Evolutionary conservation across 1,139 yeast genomes (phyloP), one percentile per base, ranked within the genome.

Genomic region (Nadsonia commutata): DNA sequence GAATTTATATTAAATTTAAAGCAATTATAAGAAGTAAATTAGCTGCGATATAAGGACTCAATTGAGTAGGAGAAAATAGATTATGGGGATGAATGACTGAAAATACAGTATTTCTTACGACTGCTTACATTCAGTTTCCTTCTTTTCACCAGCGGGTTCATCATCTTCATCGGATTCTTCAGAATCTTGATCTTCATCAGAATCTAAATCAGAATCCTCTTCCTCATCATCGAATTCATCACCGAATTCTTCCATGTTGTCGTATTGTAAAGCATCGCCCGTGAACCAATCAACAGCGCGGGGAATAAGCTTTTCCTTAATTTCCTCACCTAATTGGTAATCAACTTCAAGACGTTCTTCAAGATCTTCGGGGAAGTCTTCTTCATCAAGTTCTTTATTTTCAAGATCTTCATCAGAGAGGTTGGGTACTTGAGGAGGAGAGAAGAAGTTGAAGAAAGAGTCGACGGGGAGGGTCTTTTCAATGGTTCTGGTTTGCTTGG

Each of bases 271-370:
- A n/a, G 98, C 98, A 53, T 82, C 86, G 43, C 98, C 97, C 17
- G 97, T 88, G 63, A 85, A 90, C 97, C 97, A 90, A 64, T 88
- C 96, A 56, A 90, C 76, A 45, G 97, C 97, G 57, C 95, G 78
- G 51, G 97, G 96, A 53, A 90, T 81, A 60, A 90, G 74, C 63
- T 93, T 80, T 63, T 93, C 97, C 69, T 93, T 90, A 62, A 90
- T 78, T 58, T 86, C 93, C 66, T 90, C 99, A 49, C 98, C 99
- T 52, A 88, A 71, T 59, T 88, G 94, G 67, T 90, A 93, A 66
- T 90, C 99, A 56, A 83, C 70, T 56, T 88, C 96, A 56, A 90
- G 74, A 59, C 85, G 76, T 46, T 77, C 81, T 61, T 88, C 96
- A 54, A 85, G 69, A 49, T 80, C 90, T 43, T 73, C 84, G 46